These are phyloP conservation scores for Penicillium chermesinum DNA, from an alignment of 495 filamentous ascomycete genomes.

Conservation along the genomic window DNA sequence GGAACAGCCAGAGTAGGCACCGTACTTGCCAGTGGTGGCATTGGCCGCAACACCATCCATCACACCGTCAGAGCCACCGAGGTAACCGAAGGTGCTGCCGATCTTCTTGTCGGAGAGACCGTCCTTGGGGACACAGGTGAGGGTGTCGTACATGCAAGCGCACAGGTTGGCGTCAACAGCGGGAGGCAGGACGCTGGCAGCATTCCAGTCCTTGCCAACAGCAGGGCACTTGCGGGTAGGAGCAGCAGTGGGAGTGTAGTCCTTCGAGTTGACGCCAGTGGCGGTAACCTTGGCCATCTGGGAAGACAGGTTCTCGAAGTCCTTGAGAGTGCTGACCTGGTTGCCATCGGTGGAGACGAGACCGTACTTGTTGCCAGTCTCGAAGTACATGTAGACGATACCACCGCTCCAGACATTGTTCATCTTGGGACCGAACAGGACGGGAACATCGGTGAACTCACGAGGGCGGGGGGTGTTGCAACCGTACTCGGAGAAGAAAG, in stretches of 20 bases:
- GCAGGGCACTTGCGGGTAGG: constrained; percentile 67
- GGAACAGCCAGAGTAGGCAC: constrained; percentile 86
- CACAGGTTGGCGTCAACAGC: constrained; percentile 73
- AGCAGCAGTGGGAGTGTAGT: constrained; percentile 68
- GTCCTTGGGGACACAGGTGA: constrained; percentile 63
- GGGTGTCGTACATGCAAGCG: constrained; percentile 73
- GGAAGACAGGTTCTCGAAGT: constrained; percentile 70
- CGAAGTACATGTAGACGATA: constrained; percentile 97
- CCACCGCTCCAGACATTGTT: constrained; percentile 83
- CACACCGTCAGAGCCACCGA: constrained; percentile 56
- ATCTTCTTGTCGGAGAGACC: constrained; percentile 51
- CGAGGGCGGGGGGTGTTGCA: constrained; percentile 79
- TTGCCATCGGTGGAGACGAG: constrained; percentile 60
- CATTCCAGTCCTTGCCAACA: constrained; percentile 61
- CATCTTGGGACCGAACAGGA: constrained; percentile 80
- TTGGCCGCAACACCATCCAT: constrained; percentile 72
- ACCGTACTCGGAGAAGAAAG: constrained; percentile 98
- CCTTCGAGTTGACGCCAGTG: constrained; percentile 53
- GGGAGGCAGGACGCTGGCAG: constrained; percentile 70
- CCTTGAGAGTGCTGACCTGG: constrained; percentile 54
- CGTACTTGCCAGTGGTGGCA: constrained; percentile 66
- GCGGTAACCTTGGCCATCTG: constrained; percentile 67
- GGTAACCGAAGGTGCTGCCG: constrained; percentile 62
- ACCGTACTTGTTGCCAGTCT: constrained; percentile 88
- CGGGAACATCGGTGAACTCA: constrained; percentile 75